Evolutionary conservation across 225 moss, liverwort and hornwort genomes (phyloP).

Genomic region (Climacium dendroides): DNA sequence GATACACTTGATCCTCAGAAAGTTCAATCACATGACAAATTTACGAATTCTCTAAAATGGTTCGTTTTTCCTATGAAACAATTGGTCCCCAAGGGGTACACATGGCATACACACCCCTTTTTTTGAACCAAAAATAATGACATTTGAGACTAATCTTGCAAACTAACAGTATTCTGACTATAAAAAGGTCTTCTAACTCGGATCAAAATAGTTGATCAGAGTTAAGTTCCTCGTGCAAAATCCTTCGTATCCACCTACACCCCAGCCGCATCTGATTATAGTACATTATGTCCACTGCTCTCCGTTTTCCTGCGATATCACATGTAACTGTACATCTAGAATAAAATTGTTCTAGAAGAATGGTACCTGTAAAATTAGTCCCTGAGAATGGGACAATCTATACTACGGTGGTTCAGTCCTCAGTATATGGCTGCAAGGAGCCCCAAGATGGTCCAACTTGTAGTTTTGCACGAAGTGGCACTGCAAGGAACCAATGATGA

Average conservation of each 20-base stretch:
- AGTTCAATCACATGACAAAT: not conserved
- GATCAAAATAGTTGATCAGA: conserved; percentile 6
- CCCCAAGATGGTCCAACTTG: conserved; percentile 48
- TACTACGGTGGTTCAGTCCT: not conserved
- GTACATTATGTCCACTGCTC: not conserved
- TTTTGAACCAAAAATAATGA: not conserved
- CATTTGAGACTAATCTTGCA: not conserved
- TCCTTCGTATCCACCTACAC: not conserved
- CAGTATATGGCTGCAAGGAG: conserved; percentile 27
- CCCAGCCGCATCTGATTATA: not conserved
- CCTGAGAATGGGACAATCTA: conserved; percentile 14
- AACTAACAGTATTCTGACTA: not conserved
- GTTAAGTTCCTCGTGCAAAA: not conserved
- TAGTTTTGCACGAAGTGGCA: conserved; percentile 42
- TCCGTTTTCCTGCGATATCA: not conserved
- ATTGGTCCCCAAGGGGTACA: not conserved
- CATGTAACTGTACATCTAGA: not conserved
- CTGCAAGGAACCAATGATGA: conserved; percentile 7
- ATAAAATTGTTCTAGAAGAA: not conserved
- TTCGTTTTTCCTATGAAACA: not conserved
- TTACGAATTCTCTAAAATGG: not conserved
- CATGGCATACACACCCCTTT: not conserved
- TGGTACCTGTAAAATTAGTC: not conserved
- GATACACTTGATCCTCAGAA: not conserved
- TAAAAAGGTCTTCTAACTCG: not conserved